Base-by-base conservation (phyloP, 1,139 yeast genomes). In the Kodamaea ohmeri region DNA sequence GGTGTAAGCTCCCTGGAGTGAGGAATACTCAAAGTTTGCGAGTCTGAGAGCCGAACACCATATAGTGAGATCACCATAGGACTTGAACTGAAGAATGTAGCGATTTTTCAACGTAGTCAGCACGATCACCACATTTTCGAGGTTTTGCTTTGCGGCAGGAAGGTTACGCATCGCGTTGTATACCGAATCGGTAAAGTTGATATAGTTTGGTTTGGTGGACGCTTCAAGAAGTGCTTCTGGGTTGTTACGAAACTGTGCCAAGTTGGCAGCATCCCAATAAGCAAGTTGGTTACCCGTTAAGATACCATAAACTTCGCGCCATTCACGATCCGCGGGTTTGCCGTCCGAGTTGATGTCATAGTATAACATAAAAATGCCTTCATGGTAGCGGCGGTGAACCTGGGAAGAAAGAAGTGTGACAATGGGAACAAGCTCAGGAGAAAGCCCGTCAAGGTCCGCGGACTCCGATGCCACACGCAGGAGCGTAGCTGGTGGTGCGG, bases 261-360 rank as follows among this genome's bases (percentile, higher is more conserved):
- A 66, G 45, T 76, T 76, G 31, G 81, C 82, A 1, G 96, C 95
- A 59, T 88, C 90, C 97, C 97, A 90, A 48, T 87, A 78, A 1
- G 97, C 95, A 44, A 92, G 66, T 52, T 89, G 96, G 43, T 89
- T 86, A 12, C 98, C 98, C 6, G 88, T 79, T 34, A 92, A 68
- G 19, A 87, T 88, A 33, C 96, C 97, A 59, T 85, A 92, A 13
- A 89, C 96, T 59, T 92, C 97, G 43, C 75, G 73, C 98, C 98
- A 92, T 52, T 76, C 76, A 37, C 97, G 71, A 39, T 83, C 88
- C 0, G 80, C 76, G 0, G 96, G 92, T 44, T 83, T 77, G 8
- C 97, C 98, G 51, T 89, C 96, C 13, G 85, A 77, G 52, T 80
- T 80, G 49, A 84, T 65, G 51, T 84, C 92, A 50, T 81, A 79